Percentiles rank a stretch among this genome's conserved stretches.
Evolutionary conservation across 2,329 filamentous ascomycete species (phyloP).

Genomic region (Cladophialophora psammophila): DNA sequence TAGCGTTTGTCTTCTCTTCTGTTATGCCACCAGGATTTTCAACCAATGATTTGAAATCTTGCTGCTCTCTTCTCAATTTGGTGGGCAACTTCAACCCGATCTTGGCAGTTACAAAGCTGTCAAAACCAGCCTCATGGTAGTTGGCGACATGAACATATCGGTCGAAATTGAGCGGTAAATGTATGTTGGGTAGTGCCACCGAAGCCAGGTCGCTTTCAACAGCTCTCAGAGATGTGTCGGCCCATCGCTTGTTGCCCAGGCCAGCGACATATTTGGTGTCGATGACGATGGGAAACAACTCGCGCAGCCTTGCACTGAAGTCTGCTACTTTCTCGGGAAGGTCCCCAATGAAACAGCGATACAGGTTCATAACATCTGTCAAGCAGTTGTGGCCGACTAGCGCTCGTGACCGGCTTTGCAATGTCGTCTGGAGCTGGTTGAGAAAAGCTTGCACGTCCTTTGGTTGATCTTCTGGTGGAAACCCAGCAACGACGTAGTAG

Average conservation of each 20-base stretch:
- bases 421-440: slow-evolving; percentile 46
- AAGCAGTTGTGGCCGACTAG: slow-evolving; percentile 71
- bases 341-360: slow-evolving; percentile 64
- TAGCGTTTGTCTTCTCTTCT: background rate
- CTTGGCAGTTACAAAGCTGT: slow-evolving; percentile 67
- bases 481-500: slow-evolving; percentile 44
- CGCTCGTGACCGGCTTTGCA: slow-evolving; percentile 58
- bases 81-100: slow-evolving; percentile 64
- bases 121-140: slow-evolving; percentile 69
- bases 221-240: slow-evolving; percentile 56
- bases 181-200: slow-evolving; percentile 46
- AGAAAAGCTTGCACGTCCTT: slow-evolving; percentile 41
- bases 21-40: slow-evolving; percentile 4
- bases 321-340: slow-evolving; percentile 64
- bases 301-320: slow-evolving; percentile 60
- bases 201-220: slow-evolving; percentile 54
- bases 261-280: slow-evolving; percentile 72
- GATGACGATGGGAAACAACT: slow-evolving; percentile 63
- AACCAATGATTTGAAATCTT: slow-evolving; percentile 36
- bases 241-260: slow-evolving; percentile 38
- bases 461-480: slow-evolving; percentile 38
- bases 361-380: slow-evolving; percentile 68
- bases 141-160: slow-evolving; percentile 45
- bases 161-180: slow-evolving; percentile 48
- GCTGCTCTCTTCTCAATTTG: slow-evolving; percentile 41